Percentiles rank a stretch among this genome's conserved stretches.
Conservation (phyloP, 306 rosid species). For the Corylus avellana region DNA sequence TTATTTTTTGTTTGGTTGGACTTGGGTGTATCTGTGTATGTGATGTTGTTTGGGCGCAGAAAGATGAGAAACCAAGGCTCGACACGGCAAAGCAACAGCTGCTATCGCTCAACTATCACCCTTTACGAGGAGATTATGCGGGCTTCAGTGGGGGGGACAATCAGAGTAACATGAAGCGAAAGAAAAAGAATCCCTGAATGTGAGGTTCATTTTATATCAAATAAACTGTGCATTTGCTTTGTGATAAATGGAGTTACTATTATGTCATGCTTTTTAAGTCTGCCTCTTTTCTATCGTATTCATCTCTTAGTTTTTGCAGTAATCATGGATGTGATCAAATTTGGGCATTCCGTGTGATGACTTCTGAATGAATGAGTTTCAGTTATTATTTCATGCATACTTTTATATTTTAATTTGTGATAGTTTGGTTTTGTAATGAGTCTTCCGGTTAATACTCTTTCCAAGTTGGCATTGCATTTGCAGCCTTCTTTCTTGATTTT, state of each 20-base stretch:
- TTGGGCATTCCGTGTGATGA: neutral
- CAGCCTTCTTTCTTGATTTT: neutral
- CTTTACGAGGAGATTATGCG: conserved; percentile 44
- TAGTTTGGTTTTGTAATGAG: neutral
- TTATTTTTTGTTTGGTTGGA: neutral
- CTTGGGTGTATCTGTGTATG: neutral
- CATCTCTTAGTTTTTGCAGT: neutral
- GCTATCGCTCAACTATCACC: conserved; percentile 63
- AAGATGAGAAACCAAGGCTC: conserved; percentile 62
- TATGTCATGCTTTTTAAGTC: neutral
- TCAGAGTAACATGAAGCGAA: conserved; percentile 32
- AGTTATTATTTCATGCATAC: neutral
- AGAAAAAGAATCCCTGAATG: conserved; percentile 50
- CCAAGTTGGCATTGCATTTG: neutral
- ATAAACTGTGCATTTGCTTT: neutral
- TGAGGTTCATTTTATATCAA: conserved; percentile 23
- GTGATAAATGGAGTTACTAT: neutral
- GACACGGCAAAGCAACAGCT: conserved; percentile 60
- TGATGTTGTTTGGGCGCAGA: conserved; percentile 34
- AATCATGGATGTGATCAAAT: neutral
- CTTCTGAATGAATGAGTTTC: neutral
- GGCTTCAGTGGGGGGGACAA: conserved; percentile 19
- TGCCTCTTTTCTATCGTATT: neutral
- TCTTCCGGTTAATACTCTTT: neutral
- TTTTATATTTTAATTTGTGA: neutral